Conservation (phyloP, 768 basidiomycete species). For the Tylopilus felleus region DNA sequence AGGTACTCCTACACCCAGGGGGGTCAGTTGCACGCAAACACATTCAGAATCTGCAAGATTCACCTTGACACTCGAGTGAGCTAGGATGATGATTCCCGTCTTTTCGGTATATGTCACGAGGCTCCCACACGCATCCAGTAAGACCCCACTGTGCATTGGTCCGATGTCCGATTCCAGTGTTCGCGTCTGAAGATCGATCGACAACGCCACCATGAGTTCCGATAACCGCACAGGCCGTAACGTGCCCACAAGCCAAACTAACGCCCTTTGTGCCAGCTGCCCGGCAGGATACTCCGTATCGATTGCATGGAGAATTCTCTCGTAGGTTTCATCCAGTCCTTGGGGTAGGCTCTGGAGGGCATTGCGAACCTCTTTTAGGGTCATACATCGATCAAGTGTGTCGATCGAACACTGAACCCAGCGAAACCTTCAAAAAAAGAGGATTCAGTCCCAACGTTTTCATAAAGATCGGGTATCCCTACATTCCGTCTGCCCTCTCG, state of each 20-base stretch:
- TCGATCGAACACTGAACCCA: not conserved
- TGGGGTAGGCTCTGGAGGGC: not conserved
- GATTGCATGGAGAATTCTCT: not conserved
- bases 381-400: not conserved
- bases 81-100: conserved; percentile 1
- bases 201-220: conserved; percentile 3
- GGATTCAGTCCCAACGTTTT: not conserved
- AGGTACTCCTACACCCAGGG: conserved; percentile 3
- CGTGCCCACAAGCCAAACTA: conserved; percentile 1
- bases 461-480: not conserved
- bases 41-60: not conserved
- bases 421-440: not conserved
- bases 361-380: not conserved
- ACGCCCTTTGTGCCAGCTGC: not conserved
- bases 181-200: not conserved
- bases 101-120: conserved; percentile 1
- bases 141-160: conserved; percentile 3
- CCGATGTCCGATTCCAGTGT: not conserved
- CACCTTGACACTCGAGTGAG: conserved; percentile 7
- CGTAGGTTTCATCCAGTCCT: conserved; percentile 3
- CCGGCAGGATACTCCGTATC: not conserved
- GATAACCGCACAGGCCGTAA: not conserved
- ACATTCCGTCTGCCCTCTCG: not conserved
- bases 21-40: not conserved
- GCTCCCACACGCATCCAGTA: conserved; percentile 8